Base-by-base conservation (phyloP, 2,329 filamentous ascomycete species). In the Sporothrix variecibatus region DNA sequence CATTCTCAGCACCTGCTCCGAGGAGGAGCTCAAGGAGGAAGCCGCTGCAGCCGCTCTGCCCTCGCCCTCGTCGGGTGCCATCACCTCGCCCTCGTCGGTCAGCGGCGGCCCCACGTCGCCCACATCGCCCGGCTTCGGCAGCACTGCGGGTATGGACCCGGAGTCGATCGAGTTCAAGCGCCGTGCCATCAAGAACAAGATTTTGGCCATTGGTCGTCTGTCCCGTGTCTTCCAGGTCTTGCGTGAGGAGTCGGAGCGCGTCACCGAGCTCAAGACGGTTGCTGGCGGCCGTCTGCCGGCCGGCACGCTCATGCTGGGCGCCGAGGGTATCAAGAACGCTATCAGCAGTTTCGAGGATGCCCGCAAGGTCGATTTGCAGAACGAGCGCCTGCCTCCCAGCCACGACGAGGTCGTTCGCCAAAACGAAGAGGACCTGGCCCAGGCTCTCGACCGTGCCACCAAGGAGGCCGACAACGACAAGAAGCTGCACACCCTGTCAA, bases 121-220 rank as follows among this genome's bases (percentile, higher is more conserved):
- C 11, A 80, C 75, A 23, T 60, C 71, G 71, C 82, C 84, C 11
- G 81, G 76, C 34, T 51, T 75, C 1, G 65, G 60, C 34, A 72
- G 71, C 49, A 20, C 64, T 0, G 58, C 40, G 69, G 75, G 68
- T 58, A 28, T 58, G 73, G 95, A 98, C 79, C 91, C 93, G 15
- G 94, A 98, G 79, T 91, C 93, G 11, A 94, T 92, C 79, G 96
- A 99, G 82, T 95, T 92, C 87, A 98, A 98, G 88, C 90, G 96
- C 80, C 92, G 95, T 64, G 95, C 95, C 3, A 97, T 99, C 89
- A 98, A 98, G 88, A 99, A 99, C 91, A 99, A 99, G 87, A 98
- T 99, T 81, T 86, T 99, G 79, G 96, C 96, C 75, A 99, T 99
- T 80, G 96, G 96, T 40, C 94, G 96, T 78, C 88, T 99, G 77